Evolutionary conservation across 2,329 filamentous ascomycete genomes (phyloP).

Genomic region (Didymella lethalis): DNA sequence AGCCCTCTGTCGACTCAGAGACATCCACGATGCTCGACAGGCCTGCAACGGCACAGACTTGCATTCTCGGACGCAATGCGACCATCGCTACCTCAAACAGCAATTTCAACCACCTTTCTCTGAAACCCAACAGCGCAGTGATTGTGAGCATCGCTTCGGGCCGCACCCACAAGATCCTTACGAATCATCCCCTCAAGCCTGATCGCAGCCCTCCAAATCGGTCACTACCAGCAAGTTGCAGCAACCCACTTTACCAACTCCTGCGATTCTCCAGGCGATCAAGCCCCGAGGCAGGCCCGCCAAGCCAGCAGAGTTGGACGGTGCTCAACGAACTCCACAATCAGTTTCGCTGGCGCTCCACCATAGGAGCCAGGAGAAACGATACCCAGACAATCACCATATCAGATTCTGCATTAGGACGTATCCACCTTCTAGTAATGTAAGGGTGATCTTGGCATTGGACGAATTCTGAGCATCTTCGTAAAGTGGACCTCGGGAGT

Average conservation of each 20-base stretch:
- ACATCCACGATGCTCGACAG: not conserved
- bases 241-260: constrained; percentile 2
- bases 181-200: constrained; percentile 12
- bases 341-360: constrained; percentile 14
- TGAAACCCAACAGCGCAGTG: constrained; percentile 7
- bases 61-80: not conserved
- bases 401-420: constrained; percentile 4
- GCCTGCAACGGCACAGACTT: constrained; percentile 2
- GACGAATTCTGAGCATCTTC: not conserved
- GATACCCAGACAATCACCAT: constrained; percentile 6
- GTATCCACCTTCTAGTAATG: constrained; percentile 8
- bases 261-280: constrained; percentile 18
- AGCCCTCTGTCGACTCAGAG: not conserved
- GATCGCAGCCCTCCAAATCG: constrained; percentile 8
- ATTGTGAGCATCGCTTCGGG: constrained; percentile 18
- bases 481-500: constrained; percentile 1
- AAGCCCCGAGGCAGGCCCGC: constrained; percentile 7
- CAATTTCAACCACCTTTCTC: constrained; percentile 3
- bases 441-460: constrained; percentile 18
- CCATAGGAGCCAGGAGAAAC: constrained; percentile 5
- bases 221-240: constrained; percentile 4
- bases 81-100: constrained; percentile 3
- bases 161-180: constrained; percentile 7
- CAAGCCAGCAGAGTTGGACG: constrained; percentile 14
- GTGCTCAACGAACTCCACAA: constrained; percentile 8